Conservation (phyloP, 2,329 filamentous ascomycete species). For the Sarocladiaceae sp. region DNA sequence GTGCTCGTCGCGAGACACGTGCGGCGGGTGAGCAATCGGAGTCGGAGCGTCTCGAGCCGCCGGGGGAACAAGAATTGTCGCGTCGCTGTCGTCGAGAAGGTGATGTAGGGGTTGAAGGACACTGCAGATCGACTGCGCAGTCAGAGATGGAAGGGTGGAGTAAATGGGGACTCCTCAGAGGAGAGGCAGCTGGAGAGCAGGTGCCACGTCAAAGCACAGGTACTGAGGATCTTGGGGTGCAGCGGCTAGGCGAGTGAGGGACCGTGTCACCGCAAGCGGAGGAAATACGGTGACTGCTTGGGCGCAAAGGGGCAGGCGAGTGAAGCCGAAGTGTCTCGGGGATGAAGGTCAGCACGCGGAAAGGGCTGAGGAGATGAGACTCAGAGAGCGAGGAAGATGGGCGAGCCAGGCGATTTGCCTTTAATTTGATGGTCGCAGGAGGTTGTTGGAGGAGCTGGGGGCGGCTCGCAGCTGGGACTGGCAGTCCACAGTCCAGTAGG, state of each 20-base stretch:
- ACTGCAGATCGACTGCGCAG: slow-evolving; percentile 8
- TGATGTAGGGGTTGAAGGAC: neutral
- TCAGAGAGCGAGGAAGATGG: neutral
- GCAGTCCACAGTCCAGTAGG: too few relatives aligned
- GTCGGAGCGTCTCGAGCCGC: neutral
- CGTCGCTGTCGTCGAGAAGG: neutral
- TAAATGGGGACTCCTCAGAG: slow-evolving; percentile 3
- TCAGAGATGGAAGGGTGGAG: slow-evolving; percentile 3
- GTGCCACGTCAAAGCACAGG: neutral
- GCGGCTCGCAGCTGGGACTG: too few relatives aligned
- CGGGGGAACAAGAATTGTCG: too few relatives aligned
- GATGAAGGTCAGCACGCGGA: neutral
- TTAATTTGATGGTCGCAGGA: slow-evolving; percentile 8
- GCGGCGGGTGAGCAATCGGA: neutral
- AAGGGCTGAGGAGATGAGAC: neutral
- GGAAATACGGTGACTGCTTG: too few relatives aligned
- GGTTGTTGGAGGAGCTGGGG: neutral
- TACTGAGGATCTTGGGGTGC: slow-evolving; percentile 1
- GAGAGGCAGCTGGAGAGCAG: slow-evolving; percentile 1
- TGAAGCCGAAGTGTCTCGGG: neutral
- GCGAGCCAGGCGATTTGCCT: slow-evolving; percentile 3
- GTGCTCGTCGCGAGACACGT: neutral
- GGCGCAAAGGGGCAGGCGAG: too few relatives aligned
- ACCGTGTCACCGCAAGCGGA: slow-evolving; percentile 7
- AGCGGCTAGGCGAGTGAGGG: slow-evolving; percentile 4